Evolutionary conservation across 2,329 filamentous ascomycete species (phyloP), one percentile per base, ranked within the genome.

Genomic region (Colletotrichum sp.): DNA sequence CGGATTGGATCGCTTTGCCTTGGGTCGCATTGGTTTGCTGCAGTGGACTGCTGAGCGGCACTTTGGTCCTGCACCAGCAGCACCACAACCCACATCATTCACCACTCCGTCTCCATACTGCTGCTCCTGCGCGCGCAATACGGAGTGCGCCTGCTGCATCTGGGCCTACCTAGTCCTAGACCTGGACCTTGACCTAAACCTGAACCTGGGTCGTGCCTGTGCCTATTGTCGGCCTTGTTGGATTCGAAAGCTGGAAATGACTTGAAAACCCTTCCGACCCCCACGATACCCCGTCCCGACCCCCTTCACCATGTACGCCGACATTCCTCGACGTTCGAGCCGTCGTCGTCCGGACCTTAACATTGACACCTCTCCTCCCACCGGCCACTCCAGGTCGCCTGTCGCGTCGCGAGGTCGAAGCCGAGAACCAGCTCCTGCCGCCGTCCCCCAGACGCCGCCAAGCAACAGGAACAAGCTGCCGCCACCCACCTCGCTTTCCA

Each of bases 301-400:
- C 69, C 43, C 69, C 69, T 72, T 58, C 72, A 38, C 38, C 61
- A 75, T 75, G 73, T 73, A 75, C 70, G 73, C 76, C 69, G 75
- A 77, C 36, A 67, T 43, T 34, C 65, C 65, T 43, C 67, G 71
- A 66, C 71, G 75, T 64, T 75, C 70, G 16, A 77, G 70, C 56
- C 78, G 78, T 30, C 77, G 76, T 18, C 77, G 77, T 38, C 77
- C 78, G 34, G 75, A 79, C 26, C 78, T 79, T 61, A 76, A 78
- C 68, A 76, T 79, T 66, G 71, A 78, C 75, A 76, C 66, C 24
- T 76, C 71, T 28, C 75, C 74, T 26, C 66, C 75, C 38, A 38
- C 32, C 64, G 66, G 66, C 58, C 62, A 60, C 64, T 64, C 72
- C 30, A 64, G 48, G 69, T 56, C 73, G 28, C 66, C 70, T 15